Conservation (phyloP, 257 asterid genomes). For the Nicotiana tomentosiformis region DNA sequence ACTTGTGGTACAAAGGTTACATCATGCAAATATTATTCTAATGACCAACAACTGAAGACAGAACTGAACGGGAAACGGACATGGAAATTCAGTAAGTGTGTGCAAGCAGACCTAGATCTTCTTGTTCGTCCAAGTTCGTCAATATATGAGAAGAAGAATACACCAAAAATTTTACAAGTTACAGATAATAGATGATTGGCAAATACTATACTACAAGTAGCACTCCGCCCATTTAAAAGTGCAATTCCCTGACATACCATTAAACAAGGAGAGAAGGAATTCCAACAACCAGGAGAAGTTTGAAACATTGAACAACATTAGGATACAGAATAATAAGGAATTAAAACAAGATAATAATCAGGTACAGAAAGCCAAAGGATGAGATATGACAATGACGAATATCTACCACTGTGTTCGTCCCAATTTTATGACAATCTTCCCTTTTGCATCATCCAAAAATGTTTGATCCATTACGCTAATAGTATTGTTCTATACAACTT, state of each 20-base stretch:
- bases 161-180: background rate
- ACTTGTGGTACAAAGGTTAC: background rate
- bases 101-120: background rate
- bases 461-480: background rate
- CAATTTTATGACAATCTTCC: background rate
- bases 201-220: background rate
- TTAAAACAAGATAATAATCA: background rate
- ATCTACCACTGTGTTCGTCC: background rate
- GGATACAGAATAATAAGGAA: background rate
- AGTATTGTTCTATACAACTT: background rate
- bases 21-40: constrained; percentile 1
- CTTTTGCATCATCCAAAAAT: background rate
- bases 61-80: background rate
- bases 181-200: background rate
- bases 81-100: background rate
- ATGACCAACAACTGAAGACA: background rate
- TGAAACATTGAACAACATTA: background rate
- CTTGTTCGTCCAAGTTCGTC: background rate
- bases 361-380: background rate
- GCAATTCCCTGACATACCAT: background rate
- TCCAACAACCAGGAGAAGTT: background rate
- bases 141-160: background rate
- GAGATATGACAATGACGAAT: background rate
- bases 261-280: background rate
- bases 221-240: background rate